A percentile compares a stretch with the other conserved stretches of the same genome.
These are phyloP conservation scores for Chytriomyces sp. DNA, from an alignment of 192 early-diverging fungal species.

Conservation along the genomic window DNA sequence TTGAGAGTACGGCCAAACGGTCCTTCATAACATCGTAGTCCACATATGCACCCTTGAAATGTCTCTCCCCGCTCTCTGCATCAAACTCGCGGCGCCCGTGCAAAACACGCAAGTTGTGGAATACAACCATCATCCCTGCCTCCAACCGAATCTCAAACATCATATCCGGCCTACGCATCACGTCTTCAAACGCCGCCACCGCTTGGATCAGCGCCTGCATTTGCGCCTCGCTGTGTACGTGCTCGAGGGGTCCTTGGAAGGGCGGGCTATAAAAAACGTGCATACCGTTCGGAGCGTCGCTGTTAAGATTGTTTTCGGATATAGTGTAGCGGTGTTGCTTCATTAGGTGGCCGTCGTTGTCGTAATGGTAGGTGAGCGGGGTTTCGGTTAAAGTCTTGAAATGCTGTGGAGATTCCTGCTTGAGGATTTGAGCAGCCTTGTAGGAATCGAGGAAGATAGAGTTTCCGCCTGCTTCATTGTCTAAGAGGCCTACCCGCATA, in stretches of 20 bases:
- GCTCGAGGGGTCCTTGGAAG: constrained; percentile 77
- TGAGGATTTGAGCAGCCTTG: constrained; percentile 66
- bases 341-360: constrained; percentile 75
- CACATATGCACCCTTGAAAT: constrained; percentile 72
- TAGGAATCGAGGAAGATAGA: constrained; percentile 78
- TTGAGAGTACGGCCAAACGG: constrained; percentile 6
- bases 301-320: constrained; percentile 45
- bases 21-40: constrained; percentile 61
- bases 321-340: constrained; percentile 72
- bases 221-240: constrained; percentile 38
- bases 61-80: constrained; percentile 66
- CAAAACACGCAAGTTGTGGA: constrained; percentile 77
- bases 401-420: constrained; percentile 54
- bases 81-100: constrained; percentile 80
- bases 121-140: constrained; percentile 72
- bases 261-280: constrained; percentile 79
- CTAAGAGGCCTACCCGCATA: not conserved
- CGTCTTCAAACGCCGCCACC: constrained; percentile 59
- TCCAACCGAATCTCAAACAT: constrained; percentile 62
- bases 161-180: constrained; percentile 59
- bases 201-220: constrained; percentile 67
- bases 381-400: constrained; percentile 58
- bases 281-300: constrained; percentile 31
- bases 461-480: constrained; percentile 56
- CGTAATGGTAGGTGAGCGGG: constrained; percentile 80